Conservation (phyloP, 768 basidiomycete genomes). For the Astraeus odoratus region DNA sequence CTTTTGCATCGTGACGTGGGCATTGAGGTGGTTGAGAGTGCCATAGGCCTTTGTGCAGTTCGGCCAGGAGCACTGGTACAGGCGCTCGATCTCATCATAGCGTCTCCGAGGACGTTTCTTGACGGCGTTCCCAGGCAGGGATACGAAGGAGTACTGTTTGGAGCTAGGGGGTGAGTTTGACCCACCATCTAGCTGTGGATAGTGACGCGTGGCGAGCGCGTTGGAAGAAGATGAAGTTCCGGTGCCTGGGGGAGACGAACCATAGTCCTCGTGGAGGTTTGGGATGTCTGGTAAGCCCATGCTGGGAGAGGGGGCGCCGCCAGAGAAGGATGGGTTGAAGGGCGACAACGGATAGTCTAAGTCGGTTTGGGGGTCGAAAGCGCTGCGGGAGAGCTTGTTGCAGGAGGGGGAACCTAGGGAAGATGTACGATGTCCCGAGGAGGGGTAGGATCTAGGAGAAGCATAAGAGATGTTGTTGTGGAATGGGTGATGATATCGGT, state of each 20-base stretch:
- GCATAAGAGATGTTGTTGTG: conserved; percentile 30
- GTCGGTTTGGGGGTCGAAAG: conserved; percentile 27
- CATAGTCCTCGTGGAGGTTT: conserved; percentile 46
- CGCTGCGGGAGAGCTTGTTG: conserved; percentile 24
- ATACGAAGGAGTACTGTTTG: conserved; percentile 79
- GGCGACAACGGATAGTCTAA: conserved; percentile 50
- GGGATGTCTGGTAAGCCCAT: conserved; percentile 26
- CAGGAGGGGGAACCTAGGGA: conserved; percentile 42
- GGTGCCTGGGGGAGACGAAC: conserved; percentile 56
- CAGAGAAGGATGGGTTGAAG: conserved; percentile 46
- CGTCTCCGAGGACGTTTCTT: conserved; percentile 80
- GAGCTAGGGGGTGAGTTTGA: conserved; percentile 38
- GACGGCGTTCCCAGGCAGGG: conserved; percentile 72
- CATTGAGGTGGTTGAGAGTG: conserved; percentile 94
- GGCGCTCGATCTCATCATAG: conserved; percentile 92
- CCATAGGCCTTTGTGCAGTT: conserved; percentile 82
- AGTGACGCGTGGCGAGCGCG: conserved; percentile 25
- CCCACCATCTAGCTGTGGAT: conserved; percentile 14
- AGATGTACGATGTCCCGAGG: conserved; percentile 39
- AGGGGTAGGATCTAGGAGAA: conserved; percentile 29
- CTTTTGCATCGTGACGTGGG: conserved; percentile 97
- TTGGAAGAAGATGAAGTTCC: conserved; percentile 53
- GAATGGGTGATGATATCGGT: conserved; percentile 36
- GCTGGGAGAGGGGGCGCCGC: conserved; percentile 30
- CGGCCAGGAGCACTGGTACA: conserved; percentile 83